Evolutionary conservation across 108 stramenopile species (phyloP), one percentile per base, ranked within the genome.

Genomic region (Discostella pseudostelligera): DNA sequence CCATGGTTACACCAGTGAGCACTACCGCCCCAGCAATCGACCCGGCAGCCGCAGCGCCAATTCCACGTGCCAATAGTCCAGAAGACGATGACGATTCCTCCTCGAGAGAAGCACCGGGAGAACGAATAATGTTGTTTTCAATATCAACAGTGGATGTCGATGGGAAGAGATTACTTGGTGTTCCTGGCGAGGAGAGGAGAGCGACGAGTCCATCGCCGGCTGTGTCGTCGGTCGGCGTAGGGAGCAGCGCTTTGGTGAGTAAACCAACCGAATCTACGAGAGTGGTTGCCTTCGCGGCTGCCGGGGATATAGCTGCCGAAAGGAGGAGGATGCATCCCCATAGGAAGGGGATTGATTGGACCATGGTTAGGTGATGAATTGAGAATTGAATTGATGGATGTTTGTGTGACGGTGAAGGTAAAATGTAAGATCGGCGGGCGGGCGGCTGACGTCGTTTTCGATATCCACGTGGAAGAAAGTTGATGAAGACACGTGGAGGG

Each of bases 1-100:
- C 87, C 47, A 77, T 60, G 0, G 88, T 92, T 20, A 92, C 86
- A 5, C 91, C 91, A 36, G 80, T 78, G 14, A 92, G 49, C 9
- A 92, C 39, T 3, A 92, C 72, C 3, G 75, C 79, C 44, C 69
- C 76, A 17, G 91, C 78, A 40, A 86, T 64, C 1, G 80, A 49
- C 4, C 82, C 77, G 0, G 80, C 83, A 9, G 81, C 70, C 4
- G 88, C 84, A 13, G 88, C 66, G 17, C 86, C 81, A 22, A 58
- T 75, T 26, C 85, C 76, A 8, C 65, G 48, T 4, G 53, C 28
- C 21, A 75, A 48, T 48, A 73, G 69, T n/a, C 32, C 32, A 3
- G 32, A 32, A 32, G 67, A 24, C 1, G 75, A 43, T 9, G 83
- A 69, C 13, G 66, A 67, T 16, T 50, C 64, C 24, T 68, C 39